Conservation (phyloP, 495 filamentous ascomycete genomes). For the Sordaria brevicollis region DNA sequence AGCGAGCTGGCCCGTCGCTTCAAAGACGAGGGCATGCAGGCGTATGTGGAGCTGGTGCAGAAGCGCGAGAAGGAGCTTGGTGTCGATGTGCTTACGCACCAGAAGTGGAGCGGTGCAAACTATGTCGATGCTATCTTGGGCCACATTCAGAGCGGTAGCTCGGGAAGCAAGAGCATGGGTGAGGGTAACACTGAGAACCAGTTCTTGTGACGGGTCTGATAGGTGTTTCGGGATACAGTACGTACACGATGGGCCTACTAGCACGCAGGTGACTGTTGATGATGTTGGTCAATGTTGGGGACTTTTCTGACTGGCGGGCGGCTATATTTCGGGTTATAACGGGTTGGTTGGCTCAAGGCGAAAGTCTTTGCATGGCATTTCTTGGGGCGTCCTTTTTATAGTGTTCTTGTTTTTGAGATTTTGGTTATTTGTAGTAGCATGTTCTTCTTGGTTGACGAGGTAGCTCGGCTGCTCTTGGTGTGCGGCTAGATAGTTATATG, state of each 20-base stretch:
- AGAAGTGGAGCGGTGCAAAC: slow-evolving; percentile 91
- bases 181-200: slow-evolving; percentile 68
- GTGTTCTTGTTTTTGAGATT: neutral
- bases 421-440: neutral
- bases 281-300: neutral
- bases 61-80: slow-evolving; percentile 81
- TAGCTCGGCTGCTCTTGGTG: neutral
- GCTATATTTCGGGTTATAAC: neutral
- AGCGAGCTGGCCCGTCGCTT: slow-evolving; percentile 72
- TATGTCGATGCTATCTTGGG: slow-evolving; percentile 93
- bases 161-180: slow-evolving; percentile 71
- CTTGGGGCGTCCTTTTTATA: neutral
- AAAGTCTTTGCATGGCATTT: neutral
- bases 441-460: neutral
- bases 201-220: slow-evolving; percentile 26
- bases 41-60: slow-evolving; percentile 89
- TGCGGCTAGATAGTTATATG: neutral
- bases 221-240: neutral
- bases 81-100: slow-evolving; percentile 91
- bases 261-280: neutral
- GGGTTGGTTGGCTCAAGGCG: neutral
- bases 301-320: neutral
- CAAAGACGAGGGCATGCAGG: slow-evolving; percentile 86
- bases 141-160: slow-evolving; percentile 84
- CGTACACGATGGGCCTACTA: neutral